Base-by-base conservation (phyloP, 257 asterid species). In the Oldenlandia corymbosa region DNA sequence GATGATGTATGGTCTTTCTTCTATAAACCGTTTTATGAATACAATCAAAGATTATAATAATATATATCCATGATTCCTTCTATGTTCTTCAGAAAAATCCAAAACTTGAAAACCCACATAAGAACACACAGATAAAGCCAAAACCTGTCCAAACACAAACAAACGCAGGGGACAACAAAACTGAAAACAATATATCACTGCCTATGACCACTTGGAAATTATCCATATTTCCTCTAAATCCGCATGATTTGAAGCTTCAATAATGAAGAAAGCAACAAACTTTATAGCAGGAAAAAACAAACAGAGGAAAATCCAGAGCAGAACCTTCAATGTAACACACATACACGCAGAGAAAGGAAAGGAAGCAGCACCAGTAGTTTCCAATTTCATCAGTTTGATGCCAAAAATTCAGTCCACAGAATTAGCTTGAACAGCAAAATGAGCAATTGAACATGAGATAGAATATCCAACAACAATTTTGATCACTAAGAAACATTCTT, bases 61-160 rank as follows among this genome's bases (percentile, higher is more conserved):
- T 17, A 7, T 16, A 65, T 31, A 23, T 20, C n/a, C 41, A 11
- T 48, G 48, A 32, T 42, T 42, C 39, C 32, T 30, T 20, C 39
- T 42, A 53, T 41, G 20, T 20, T 41, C 55, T 34, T 28, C 64
- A 55, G 32, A 21, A 54, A 45, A 42, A 55, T 28, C 64, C 71
- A 45, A 28, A 66, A 28, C 21, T 46, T 27, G 24, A 11, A 54
- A 50, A 28, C 21, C 24, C 49, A 56, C 20, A 56, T 28, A 39
- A 58, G 53, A 55, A 66, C 64, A 66, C 52, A 32, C 16, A n/a
- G 23, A 9, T 2, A n/a, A 47, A 17, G 60, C 24, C 52, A 59
- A 50, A 59, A 16, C 13, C 34, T 9, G 68, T 21, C 67, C 73
- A 68, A 68, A 55, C 54, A 39, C 42, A 46, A 37, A 16, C 47